Percentiles rank a stretch among this genome's conserved stretches.
Evolutionary conservation across 164 flowering plant species (phyloP).

Genomic region (Magnolia officinalis): DNA sequence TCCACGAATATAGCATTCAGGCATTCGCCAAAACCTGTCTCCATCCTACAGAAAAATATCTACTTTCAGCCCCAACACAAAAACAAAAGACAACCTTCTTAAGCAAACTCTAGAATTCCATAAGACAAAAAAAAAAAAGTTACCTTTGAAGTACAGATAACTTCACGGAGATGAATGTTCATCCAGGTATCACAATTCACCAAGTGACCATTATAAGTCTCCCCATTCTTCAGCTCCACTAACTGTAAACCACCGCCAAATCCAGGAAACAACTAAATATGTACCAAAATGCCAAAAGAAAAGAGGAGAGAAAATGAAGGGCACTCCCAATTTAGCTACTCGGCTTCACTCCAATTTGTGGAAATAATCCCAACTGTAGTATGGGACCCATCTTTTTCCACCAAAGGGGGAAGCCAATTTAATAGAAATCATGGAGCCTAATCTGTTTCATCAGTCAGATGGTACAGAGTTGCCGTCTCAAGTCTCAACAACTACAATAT

Average conservation of each 20-base stretch:
- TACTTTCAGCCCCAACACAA: not conserved
- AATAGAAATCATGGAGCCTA: too few species aligned
- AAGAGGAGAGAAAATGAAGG: too few species aligned
- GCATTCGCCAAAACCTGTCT: slow-evolving; percentile 98
- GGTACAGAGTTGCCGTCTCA: too few species aligned
- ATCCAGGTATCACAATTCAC: slow-evolving; percentile 99
- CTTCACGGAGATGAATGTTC: slow-evolving; percentile 98
- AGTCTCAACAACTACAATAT: too few species aligned
- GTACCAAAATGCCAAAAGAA: too few species aligned
- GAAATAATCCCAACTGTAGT: too few species aligned
- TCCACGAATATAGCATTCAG: slow-evolving; percentile 94
- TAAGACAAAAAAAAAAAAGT: not conserved
- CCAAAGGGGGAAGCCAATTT: too few species aligned
- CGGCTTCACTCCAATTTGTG: too few species aligned
- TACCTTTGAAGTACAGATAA: slow-evolving; percentile 95
- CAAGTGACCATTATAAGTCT: slow-evolving; percentile 95
- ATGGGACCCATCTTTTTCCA: too few species aligned
- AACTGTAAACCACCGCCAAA: slow-evolving; percentile 38
- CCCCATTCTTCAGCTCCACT: slow-evolving; percentile 96
- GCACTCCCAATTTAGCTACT: too few species aligned
- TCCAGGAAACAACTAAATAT: not conserved
- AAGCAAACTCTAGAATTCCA: not conserved
- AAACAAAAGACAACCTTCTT: not conserved
- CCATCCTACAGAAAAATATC: slow-evolving; percentile 62
- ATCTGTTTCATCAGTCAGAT: too few species aligned